Conservation (phyloP, 495 filamentous ascomycete species). For the Aspergillus nidulans region DNA sequence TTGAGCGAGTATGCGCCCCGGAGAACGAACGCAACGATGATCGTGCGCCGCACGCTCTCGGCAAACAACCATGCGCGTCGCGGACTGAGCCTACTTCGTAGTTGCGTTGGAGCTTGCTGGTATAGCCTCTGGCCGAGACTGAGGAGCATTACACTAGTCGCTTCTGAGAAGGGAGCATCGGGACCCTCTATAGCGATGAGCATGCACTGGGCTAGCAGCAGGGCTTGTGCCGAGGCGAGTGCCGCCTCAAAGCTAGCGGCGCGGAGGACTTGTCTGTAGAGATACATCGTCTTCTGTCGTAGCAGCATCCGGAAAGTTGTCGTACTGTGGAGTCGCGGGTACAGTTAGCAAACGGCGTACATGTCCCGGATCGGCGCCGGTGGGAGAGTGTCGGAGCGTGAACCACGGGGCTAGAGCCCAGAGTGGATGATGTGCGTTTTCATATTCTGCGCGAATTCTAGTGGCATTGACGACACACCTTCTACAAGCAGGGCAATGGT, state of each 20-base stretch:
- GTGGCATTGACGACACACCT: conserved; percentile 18
- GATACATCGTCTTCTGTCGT: background rate
- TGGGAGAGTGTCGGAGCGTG: conserved; percentile 13
- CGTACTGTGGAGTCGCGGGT: background rate
- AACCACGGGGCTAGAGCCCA: conserved; percentile 24
- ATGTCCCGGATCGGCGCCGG: background rate
- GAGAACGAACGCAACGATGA: conserved; percentile 35
- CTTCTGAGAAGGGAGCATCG: conserved; percentile 18
- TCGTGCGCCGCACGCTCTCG: conserved; percentile 42
- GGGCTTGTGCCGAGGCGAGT: conserved; percentile 31
- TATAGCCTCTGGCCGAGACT: background rate
- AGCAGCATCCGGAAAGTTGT: background rate
- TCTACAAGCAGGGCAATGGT: conserved; percentile 22
- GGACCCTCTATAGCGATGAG: conserved; percentile 26
- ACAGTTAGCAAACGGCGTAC: background rate
- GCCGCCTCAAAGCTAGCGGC: conserved; percentile 30
- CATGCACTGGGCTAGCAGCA: conserved; percentile 36
- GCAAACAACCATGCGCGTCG: conserved; percentile 43
- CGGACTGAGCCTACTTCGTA: conserved; percentile 22
- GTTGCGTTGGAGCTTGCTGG: background rate
- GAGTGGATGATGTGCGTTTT: conserved; percentile 37
- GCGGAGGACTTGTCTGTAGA: conserved; percentile 6
- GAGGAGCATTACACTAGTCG: conserved; percentile 3
- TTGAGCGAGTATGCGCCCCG: conserved; percentile 35
- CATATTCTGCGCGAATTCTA: conserved; percentile 14